Base-by-base conservation (phyloP, 768 basidiomycete genomes). In the Panus rudis region DNA sequence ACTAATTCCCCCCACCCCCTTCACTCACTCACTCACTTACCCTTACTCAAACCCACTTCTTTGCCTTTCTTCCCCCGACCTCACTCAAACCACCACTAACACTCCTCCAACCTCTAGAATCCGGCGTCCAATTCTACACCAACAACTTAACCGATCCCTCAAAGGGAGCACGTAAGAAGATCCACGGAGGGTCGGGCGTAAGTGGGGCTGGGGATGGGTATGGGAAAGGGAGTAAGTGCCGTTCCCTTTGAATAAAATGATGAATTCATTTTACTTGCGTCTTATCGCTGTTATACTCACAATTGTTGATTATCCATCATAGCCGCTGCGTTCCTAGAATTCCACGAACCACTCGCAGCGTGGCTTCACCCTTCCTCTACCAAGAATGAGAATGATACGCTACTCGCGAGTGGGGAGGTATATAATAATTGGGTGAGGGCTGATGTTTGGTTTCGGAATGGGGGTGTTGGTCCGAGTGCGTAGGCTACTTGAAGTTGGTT, bases 51-150 rank as follows among this genome's bases (percentile, higher is more conserved):
- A 4, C 27, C 23, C 16, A 24, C 12, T n/a, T 7, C 20, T 8
- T 17, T 21, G n/a, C 38, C 8, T 12, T 12, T 37, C 19, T 37
- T 37, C 19, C 13, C 12, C 11, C 35, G 8, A 19, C 8, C 35
- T 12, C 11, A 19, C 17, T 11, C 10, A 19, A 19, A 10, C 11
- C 32, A 11, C 3, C 23, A 12, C 28, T n/a, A 19, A 16, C n/a
- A 8, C 12, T 41, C 7, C 14, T 6, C 2, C 16, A 26, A 8
- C 28, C 6, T 24, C 22, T 50, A 87, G 85, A 89, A 60, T 74
- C 71, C 7, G 84, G 84, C 11, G 71, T 84, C 27, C 85, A 86
- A 73, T 79, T 85, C 52, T 87, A 87, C 57, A 72, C 81, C 3
- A 78, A 80, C 55, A 76, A 73, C 38, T 62, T 74, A 42, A 64